Percentiles rank a stretch among this genome's conserved stretches.
These are phyloP conservation scores for Ploettnerulaceae sp. DNA, from an alignment of 2,329 filamentous ascomycete genomes.

Conservation along the genomic window DNA sequence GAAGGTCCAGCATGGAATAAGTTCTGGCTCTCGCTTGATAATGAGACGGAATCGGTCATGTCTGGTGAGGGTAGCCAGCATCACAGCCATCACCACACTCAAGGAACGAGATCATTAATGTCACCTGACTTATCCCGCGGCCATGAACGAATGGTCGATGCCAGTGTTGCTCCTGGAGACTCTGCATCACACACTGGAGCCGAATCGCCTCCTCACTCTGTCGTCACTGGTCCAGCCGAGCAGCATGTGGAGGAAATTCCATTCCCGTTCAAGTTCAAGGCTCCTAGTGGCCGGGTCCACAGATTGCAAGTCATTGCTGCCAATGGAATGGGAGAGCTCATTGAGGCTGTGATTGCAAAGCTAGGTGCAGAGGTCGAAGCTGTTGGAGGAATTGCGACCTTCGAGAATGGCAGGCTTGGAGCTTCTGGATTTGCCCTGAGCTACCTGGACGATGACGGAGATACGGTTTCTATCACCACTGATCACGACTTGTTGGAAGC, in stretches of 20 bases:
- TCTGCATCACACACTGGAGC: constrained; percentile 89
- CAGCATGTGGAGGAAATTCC: constrained; percentile 63
- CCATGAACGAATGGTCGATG: constrained; percentile 59
- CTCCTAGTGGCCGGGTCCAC: constrained; percentile 89
- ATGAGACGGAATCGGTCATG: constrained; percentile 92
- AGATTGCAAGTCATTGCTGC: constrained; percentile 79
- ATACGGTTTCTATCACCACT: constrained; percentile 94
- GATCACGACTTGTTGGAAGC: constrained; percentile 91
- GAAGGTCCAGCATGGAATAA: constrained; percentile 99
- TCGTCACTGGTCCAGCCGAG: constrained; percentile 48
- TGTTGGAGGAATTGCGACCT: constrained; percentile 73
- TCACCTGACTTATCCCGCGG: constrained; percentile 69
- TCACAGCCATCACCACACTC: constrained; percentile 52
- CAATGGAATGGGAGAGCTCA: constrained; percentile 74
- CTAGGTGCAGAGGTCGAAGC: constrained; percentile 76
- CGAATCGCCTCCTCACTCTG: constrained; percentile 69
- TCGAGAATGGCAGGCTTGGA: constrained; percentile 74
- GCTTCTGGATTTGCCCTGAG: constrained; percentile 82
- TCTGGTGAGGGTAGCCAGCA: constrained; percentile 83
- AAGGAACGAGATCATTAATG: constrained; percentile 69
- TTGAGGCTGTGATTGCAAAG: constrained; percentile 74
- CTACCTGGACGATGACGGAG: constrained; percentile 95
- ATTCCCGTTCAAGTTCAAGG: constrained; percentile 99
- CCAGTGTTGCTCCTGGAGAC: constrained; percentile 87
- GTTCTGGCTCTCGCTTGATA: constrained; percentile 90